phyloP scores from a whole-genome alignment of 2,329 filamentous ascomycete genomes.

The Bipolaris bicolor region DNA sequence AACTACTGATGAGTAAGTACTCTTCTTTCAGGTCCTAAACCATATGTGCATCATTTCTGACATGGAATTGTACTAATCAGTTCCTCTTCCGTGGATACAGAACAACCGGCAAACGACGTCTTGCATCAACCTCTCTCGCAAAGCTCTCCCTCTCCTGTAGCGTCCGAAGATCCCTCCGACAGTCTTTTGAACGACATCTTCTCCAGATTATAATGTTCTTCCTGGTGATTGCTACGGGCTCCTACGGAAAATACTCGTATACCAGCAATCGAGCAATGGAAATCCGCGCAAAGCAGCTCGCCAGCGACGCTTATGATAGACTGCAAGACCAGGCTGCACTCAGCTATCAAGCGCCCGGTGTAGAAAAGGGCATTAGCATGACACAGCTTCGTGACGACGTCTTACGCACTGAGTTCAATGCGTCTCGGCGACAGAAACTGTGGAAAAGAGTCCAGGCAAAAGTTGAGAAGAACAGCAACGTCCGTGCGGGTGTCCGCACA shows the following conservation, averaged over 20 bases:
- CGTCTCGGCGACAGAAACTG: conserved; percentile 76
- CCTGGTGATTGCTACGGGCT: conserved; percentile 54
- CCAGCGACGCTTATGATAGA: conserved; percentile 81
- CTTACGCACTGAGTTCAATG: conserved; percentile 77
- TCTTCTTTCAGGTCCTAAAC: conserved; percentile 23
- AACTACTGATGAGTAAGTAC: conserved; percentile 63
- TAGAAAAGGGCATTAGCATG: conserved; percentile 81
- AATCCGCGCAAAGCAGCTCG: conserved; percentile 79
- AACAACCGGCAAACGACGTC: conserved; percentile 68
- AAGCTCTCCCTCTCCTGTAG: conserved; percentile 85
- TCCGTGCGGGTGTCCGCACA: conserved; percentile 76
- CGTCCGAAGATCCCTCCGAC: conserved; percentile 76
- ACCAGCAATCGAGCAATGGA: conserved; percentile 68
- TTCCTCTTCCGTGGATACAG: conserved; percentile 74
- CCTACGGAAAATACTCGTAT: conserved; percentile 71
- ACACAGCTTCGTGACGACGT: conserved; percentile 92
- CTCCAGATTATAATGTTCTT: conserved; percentile 71
- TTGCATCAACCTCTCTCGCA: conserved; percentile 90
- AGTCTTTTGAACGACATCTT: conserved; percentile 85
- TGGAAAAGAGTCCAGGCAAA: conserved; percentile 84
- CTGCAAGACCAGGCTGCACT: conserved; percentile 83
- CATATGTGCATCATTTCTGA: conserved; percentile 37
- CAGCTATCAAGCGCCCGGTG: conserved; percentile 68
- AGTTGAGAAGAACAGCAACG: conserved; percentile 93
- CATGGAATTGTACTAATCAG: conserved; percentile 76